Evolutionary conservation across 257 asterid species (phyloP), one percentile per base, ranked within the genome.

Genomic region (Petunia axillaris): DNA sequence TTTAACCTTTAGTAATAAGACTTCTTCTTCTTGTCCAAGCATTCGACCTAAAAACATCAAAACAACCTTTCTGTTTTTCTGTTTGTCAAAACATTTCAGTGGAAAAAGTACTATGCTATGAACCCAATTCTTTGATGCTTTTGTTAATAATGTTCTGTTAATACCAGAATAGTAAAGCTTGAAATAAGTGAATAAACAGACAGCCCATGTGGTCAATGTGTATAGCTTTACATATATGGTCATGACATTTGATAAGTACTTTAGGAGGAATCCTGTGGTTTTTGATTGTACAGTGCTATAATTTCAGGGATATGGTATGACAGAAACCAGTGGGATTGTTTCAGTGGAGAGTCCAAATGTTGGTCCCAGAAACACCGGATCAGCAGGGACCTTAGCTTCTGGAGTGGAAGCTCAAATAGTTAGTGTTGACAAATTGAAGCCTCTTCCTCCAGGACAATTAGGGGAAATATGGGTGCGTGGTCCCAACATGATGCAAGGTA

Each of bases 401-500:
- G 97, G 96, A 58, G 89, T 96, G 75, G 98, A 96, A 86, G 82
- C 93, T 62, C 92, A 88, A 86, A 90, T 96, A 80, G 84, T 91
- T 68, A 90, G 95, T 55, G 93, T 94, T 41, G 96, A 92, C 41
- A 90, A 83, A 53, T 36, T 65, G 80, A 93, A 88, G 86, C 91
- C 96, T 82, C 97, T 96, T 85, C 95, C 97, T 50, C 97, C 95
- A 39, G 90, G 89, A 8, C 85, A 94, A 76, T 75, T 89, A 80
- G 99, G 99, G 52, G 99, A 96, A 89, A 92, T 96, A 71, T 94
- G 98, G 93, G 97, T 91, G 13, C 89, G 99, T 44, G 99, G 98
- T 48, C 92, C 90, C 63, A 96, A 96, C 84, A 94, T 94, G 94
- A 90, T 94, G 97, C 85, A 85, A 92, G 98, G 99, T 95, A 85